A percentile compares a stretch with the other conserved stretches of the same genome.
Evolutionary conservation across 495 filamentous ascomycete species (phyloP).

Genomic region (Astrothelium macrocarpum): DNA sequence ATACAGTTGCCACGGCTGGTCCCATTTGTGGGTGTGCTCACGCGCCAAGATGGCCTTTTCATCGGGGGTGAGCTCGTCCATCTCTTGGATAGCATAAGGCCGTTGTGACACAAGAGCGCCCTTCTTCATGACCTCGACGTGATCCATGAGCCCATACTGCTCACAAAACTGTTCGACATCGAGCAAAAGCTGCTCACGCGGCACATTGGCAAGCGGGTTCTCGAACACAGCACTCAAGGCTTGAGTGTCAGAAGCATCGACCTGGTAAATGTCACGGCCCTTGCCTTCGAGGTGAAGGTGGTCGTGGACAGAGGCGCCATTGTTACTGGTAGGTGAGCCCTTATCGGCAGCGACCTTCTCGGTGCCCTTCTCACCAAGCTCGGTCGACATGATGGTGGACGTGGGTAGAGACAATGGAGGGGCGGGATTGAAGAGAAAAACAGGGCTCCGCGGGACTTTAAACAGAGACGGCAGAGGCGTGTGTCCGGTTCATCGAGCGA

Average conservation of each 20-base stretch:
- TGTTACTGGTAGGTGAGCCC: neutral
- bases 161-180: slow-evolving; percentile 12
- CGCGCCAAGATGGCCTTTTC: slow-evolving; percentile 46
- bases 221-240: slow-evolving; percentile 7
- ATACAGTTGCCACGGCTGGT: slow-evolving; percentile 54
- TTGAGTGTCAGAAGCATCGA: neutral
- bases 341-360: neutral
- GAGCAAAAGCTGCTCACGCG: slow-evolving; percentile 6
- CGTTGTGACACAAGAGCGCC: slow-evolving; percentile 10
- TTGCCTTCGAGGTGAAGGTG: slow-evolving; percentile 4
- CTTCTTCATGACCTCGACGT: slow-evolving; percentile 10
- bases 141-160: slow-evolving; percentile 6
- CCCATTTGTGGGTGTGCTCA: slow-evolving; percentile 55
- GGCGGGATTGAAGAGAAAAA: neutral
- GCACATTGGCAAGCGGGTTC: slow-evolving; percentile 11
- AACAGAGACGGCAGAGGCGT: neutral
- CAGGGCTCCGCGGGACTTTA: no score
- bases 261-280: neutral
- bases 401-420: neutral
- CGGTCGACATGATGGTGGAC: slow-evolving; percentile 2
- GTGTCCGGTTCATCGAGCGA: neutral
- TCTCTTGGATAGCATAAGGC: slow-evolving; percentile 43
- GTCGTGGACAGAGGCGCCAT: neutral
- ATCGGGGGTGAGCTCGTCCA: slow-evolving; percentile 46
- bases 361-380: neutral